Evolutionary conservation across 495 filamentous ascomycete species (phyloP).

Genomic region (Aspergillus cristatus): DNA sequence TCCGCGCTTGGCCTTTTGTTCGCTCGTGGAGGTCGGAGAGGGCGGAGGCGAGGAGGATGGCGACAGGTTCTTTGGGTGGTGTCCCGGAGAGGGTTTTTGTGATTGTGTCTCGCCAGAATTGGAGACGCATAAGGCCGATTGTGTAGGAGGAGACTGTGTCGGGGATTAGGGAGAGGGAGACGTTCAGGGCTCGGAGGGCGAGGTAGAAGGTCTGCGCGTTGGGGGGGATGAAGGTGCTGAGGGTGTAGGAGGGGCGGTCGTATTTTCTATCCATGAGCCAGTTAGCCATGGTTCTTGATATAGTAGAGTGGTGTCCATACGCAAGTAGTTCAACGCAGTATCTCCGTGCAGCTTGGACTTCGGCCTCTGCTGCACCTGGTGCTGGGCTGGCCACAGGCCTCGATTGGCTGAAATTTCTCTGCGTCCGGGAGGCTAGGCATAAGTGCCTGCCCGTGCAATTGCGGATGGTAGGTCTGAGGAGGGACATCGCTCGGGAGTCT

Average conservation of each 20-base stretch:
- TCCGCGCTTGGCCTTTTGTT: conserved; percentile 43
- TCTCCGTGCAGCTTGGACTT: conserved; percentile 42
- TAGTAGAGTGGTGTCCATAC: conserved; percentile 23
- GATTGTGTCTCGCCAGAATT: conserved; percentile 88
- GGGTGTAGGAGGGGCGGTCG: conserved; percentile 80
- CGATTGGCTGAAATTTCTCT: conserved; percentile 16
- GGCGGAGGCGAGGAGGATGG: conserved; percentile 68
- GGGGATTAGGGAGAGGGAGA: conserved; percentile 79
- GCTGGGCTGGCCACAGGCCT: conserved; percentile 7
- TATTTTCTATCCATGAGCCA: conserved; percentile 46
- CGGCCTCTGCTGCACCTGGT: conserved; percentile 25
- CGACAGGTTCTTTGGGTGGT: conserved; percentile 83
- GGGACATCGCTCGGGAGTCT: conserved; percentile 16
- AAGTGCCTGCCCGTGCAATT: conserved; percentile 13
- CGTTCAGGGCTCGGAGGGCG: conserved; percentile 84
- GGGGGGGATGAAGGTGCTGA: conserved; percentile 71
- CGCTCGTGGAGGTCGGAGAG: conserved; percentile 50
- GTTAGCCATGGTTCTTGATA: conserved; percentile 5
- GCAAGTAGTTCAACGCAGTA: conserved; percentile 50
- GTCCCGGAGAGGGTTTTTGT: conserved; percentile 59
- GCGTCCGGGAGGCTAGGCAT: conserved; percentile 3
- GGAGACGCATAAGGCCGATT: conserved; percentile 77
- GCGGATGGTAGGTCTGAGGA: conserved; percentile 13
- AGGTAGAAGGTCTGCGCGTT: conserved; percentile 70
- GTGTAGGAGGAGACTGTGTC: conserved; percentile 75